A percentile compares a stretch with the other conserved stretches of the same genome.
Evolutionary conservation across 495 filamentous ascomycete genomes (phyloP).

Genomic region (Penicillium longicatenatum): DNA sequence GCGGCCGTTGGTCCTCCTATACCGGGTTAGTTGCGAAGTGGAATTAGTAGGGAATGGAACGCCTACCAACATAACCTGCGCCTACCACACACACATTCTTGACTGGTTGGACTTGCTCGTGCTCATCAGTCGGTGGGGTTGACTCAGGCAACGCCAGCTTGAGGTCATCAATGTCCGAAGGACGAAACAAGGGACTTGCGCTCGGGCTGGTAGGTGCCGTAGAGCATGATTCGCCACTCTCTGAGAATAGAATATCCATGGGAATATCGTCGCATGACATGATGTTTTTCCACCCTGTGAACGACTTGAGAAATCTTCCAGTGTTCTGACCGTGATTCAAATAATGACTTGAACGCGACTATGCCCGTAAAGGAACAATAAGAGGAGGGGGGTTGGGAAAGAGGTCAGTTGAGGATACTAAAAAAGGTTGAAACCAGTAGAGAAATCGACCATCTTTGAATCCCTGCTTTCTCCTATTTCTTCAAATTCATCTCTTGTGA

Average conservation of each 20-base stretch:
- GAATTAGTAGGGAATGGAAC: not conserved
- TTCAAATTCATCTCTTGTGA: not conserved
- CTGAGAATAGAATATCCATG: conserved; percentile 32
- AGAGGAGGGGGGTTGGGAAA: not conserved
- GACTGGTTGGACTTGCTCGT: conserved; percentile 26
- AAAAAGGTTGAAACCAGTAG: not conserved
- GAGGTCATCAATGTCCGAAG: conserved; percentile 32
- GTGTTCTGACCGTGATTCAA: not conserved
- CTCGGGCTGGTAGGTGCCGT: conserved; percentile 58
- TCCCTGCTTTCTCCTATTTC: not conserved
- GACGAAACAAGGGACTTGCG: conserved; percentile 47
- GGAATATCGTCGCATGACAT: conserved; percentile 21
- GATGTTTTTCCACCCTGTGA: not conserved
- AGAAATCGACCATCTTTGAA: not conserved
- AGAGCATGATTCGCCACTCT: conserved; percentile 32
- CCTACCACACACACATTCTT: conserved; percentile 64
- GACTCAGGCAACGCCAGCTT: conserved; percentile 21
- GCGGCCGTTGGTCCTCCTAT: conserved; percentile 75
- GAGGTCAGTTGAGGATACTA: not conserved
- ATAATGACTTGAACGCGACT: not conserved
- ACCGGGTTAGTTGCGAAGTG: not conserved
- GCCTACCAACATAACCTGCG: conserved; percentile 66
- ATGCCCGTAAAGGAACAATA: not conserved
- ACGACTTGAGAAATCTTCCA: not conserved
- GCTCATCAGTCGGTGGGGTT: conserved; percentile 15